Conservation (phyloP, 306 rosid species). For the Glycine latifolia region DNA sequence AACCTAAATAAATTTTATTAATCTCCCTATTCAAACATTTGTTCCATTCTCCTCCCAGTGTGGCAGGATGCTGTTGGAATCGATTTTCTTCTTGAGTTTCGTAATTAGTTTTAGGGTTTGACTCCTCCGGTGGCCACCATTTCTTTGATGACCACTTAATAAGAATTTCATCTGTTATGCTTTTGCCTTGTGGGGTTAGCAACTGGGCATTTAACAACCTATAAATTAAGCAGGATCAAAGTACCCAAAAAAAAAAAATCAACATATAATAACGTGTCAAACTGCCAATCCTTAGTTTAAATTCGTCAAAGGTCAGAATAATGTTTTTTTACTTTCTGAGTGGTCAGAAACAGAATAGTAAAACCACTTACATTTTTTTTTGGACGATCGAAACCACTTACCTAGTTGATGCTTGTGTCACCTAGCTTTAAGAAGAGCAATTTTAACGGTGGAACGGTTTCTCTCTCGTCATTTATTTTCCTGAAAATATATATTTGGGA, state of each 20-base stretch:
- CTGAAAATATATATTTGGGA: no score
- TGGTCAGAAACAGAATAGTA: background rate
- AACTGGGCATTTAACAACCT: background rate
- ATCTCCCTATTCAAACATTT: background rate
- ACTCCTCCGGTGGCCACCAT: background rate
- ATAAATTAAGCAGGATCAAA: background rate
- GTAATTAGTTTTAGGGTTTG: background rate
- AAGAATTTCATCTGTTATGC: background rate
- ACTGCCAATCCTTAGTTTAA: conserved; percentile 16
- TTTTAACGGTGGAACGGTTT: background rate
- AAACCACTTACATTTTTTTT: background rate
- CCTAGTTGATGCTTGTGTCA: background rate
- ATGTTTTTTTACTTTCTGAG: background rate
- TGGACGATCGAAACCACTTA: background rate
- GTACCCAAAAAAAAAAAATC: background rate
- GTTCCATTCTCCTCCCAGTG: background rate
- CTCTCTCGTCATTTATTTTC: no score
- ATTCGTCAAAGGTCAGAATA: conserved; percentile 29
- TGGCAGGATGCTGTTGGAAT: background rate
- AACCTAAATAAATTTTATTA: background rate
- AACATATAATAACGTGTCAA: conserved; percentile 17
- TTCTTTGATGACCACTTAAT: background rate
- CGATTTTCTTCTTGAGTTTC: background rate
- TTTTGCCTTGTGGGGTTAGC: conserved; percentile 6
- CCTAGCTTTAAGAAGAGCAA: background rate